Evolutionary conservation across 768 basidiomycete species (phyloP), one percentile per base, ranked within the genome.

Genomic region (Tephrocybe sp.): DNA sequence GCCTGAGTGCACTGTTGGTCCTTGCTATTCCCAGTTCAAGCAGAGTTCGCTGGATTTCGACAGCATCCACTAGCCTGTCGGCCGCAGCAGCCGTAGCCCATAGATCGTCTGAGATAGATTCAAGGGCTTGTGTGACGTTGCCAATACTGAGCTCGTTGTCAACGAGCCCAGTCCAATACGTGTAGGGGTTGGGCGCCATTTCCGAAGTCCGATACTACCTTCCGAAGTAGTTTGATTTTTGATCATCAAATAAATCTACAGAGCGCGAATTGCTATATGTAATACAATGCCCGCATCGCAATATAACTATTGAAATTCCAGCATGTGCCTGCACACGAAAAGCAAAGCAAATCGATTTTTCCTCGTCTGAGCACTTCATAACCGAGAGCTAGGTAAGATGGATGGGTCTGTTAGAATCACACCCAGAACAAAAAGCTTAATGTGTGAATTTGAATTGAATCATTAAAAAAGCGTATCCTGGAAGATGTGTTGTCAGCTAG

Each of bases 401-500:
- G 47, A 54, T 27, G 42, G 46, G 54, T 57, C 50, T 51, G 27
- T 58, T 44, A 39, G 22, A 51, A 56, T 51, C 40, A 49, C n/a
- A n/a, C 53, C 52, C 56, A 51, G 31, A 39, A 35, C 49, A 32
- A 45, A 36, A n/a, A n/a, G n/a, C n/a, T n/a, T n/a, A n/a, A n/a
- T n/a, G n/a, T n/a, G n/a, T n/a, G n/a, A n/a, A n/a, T n/a, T n/a
- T n/a, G n/a, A n/a, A n/a, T 11, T 9, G 6, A 35, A 19, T 51
- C 31, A 27, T 74, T 64, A 92, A 68, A 92, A 91, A 35, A 92
- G 73, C 11, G 89, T 91, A 60, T 92, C 90, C 90, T 89, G 51
- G 32, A 27, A 45, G 45, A 37, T 5, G 31, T 64, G 32, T 56
- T 35, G 43, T 48, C 36, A 55, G 21, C 6, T 18, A 39, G 39